Base-by-base conservation (phyloP, 768 basidiomycete genomes). In the Lentinus tigrinus region DNA sequence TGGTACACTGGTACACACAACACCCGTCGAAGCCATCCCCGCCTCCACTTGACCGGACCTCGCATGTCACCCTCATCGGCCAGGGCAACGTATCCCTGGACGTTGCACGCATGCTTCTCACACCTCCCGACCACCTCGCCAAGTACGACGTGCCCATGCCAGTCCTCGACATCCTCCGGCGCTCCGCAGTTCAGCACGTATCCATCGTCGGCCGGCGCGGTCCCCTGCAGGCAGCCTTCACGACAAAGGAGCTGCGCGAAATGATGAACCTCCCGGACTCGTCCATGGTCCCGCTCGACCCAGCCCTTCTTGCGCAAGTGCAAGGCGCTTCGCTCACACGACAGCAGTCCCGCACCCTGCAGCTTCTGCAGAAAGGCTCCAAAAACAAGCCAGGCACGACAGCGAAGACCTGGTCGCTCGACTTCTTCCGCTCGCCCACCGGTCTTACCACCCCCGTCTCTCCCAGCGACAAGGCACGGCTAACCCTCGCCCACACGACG, bases 1-100 rank as follows among this genome's bases (percentile, higher is more conserved):
- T 99, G 42, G 95, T 99, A 1, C 91, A 95, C 63, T 98, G 95
- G 95, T 98, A 99, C 75, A 98, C 96, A 11, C 87, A 83, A 47
- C 94, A 98, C 70, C 95, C 95, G 1, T 85, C 85, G 11, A 75
- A 77, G 10, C 78, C 82, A 0, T 69, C 57, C 1, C 78, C 88
- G 0, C 86, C 89, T 1, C 77, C 85, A 0, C 79, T 94, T 1
- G 83, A 91, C 28, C 80, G 79, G 39, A 73, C 84, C 3, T 69
- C 78, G 2, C 89, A 95, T 63, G 85, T 95, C 27, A 85, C 91
- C 1, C 75, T 99, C 53, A 88, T 98, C 43, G 96, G 97, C 0
- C 92, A 94, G 61, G 96, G 96, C 11, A 98, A 98, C 64, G 95
- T 99, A 54, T 89, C 95, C 7, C 78, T 99, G 34, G 96, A 99